Base-by-base conservation (phyloP, 208 protist genomes). In the Leptomonas pyrrhocoris region DNA sequence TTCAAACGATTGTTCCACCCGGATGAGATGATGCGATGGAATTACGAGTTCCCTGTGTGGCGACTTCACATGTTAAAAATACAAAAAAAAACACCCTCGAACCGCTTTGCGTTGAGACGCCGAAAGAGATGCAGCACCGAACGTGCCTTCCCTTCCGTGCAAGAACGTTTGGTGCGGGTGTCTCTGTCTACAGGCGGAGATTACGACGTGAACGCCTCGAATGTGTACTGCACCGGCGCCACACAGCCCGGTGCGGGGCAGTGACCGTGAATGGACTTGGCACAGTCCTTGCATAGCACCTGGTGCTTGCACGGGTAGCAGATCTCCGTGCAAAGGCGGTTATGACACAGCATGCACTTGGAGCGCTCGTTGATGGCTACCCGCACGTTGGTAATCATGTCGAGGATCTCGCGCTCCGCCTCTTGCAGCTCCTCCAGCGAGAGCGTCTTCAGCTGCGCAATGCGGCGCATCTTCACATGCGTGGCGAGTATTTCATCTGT, bases 281-380 rank as follows among this genome's bases (percentile, higher is more conserved):
- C 84, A 58, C 92, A 96, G 66, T 84, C 84, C 65, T 92, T 93
- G 76, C 92, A 96, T 13, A 96, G 67, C 15, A 96, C 92, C 58
- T 96, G 89, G 43, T 96, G 92, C 55, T 94, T 94, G 77, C 92
- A 96, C 28, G 92, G 92, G 65, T 94, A 96, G 69, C 89, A 95
- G n/a, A 96, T 92, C 48, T 86, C 89, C 18, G 92, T 95, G 70
- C 84, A 91, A 4, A 89, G 55, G 34, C 80, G 72, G 53, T 85
- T 85, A 51, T 74, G 75, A 60, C 92, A 96, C 21, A 94, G 34
- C 79, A 92, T 87, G 67, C 92, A 96, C 73, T 94, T 94, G 27
- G 82, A 89, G 0, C 85, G 70, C 49, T 94, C 89, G 75, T 94
- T 94, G 70, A 96, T 93, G 15, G 74, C 64, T n/a, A 94, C 79